Conservation (phyloP, 208 protist species). For the Crithidia mellificae region DNA sequence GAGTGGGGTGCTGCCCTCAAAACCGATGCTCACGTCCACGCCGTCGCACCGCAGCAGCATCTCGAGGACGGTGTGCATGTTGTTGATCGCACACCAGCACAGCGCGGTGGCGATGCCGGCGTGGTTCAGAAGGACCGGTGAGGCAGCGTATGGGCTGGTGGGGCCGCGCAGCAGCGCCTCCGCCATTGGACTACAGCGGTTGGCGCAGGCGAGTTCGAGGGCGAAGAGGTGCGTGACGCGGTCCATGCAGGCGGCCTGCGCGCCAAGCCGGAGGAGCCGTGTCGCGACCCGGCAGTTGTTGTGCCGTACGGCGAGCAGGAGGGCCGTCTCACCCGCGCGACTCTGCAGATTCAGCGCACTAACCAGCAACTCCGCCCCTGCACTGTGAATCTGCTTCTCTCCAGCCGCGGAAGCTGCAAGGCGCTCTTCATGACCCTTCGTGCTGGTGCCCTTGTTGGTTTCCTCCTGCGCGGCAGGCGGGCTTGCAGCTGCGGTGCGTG, state of each 20-base stretch:
- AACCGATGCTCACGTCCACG: slow-evolving; percentile 52
- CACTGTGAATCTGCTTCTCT: background rate
- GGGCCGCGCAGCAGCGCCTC: slow-evolving; percentile 36
- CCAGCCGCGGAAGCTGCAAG: too few relatives aligned
- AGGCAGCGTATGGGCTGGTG: slow-evolving; percentile 39
- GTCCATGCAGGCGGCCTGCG: slow-evolving; percentile 62
- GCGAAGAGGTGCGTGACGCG: slow-evolving; percentile 63
- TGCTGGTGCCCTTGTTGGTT: background rate
- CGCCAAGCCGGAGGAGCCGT: slow-evolving; percentile 68
- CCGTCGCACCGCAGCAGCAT: slow-evolving; percentile 53
- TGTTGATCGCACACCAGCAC: slow-evolving; percentile 83
- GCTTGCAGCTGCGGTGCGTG: too few relatives aligned
- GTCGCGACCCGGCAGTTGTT: slow-evolving; percentile 54
- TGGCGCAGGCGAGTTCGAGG: slow-evolving; percentile 78
- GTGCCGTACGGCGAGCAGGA: slow-evolving; percentile 64
- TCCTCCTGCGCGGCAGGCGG: background rate
- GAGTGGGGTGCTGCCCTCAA: slow-evolving; percentile 72
- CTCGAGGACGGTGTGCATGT: slow-evolving; percentile 60
- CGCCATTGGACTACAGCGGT: slow-evolving; percentile 60
- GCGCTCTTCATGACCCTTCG: background rate
- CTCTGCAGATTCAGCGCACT: slow-evolving; percentile 69
- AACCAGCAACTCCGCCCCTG: slow-evolving; percentile 21
- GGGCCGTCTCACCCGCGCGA: slow-evolving; percentile 63
- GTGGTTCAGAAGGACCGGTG: slow-evolving; percentile 67
- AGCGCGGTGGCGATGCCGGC: slow-evolving; percentile 72